Conservation (phyloP, 2,329 filamentous ascomycete species). For the Aspergillus chevalieri region DNA sequence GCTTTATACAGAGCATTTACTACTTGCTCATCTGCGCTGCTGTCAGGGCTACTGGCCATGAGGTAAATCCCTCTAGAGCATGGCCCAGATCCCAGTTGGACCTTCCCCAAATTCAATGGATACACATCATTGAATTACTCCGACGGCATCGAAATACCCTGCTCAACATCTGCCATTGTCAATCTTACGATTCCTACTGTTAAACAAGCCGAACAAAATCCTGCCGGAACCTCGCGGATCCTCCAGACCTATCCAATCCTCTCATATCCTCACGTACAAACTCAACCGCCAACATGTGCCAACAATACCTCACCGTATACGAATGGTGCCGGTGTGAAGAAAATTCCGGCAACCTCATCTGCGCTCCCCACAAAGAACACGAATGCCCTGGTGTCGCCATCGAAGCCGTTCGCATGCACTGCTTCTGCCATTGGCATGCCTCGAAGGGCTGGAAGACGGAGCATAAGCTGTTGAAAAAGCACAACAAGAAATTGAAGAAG, state of each 20-base stretch:
- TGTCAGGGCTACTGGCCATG: too few relatives aligned
- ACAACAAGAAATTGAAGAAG: constrained; percentile 13
- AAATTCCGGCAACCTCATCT: constrained; percentile 26
- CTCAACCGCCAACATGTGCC: constrained; percentile 24
- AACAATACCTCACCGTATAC: constrained; percentile 32
- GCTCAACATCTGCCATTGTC: too few relatives aligned
- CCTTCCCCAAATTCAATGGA: too few relatives aligned
- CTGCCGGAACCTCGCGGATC: not conserved
- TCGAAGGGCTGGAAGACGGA: constrained; percentile 26
- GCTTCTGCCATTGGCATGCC: constrained; percentile 33
- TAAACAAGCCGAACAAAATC: not conserved
- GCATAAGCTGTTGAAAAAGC: constrained; percentile 23
- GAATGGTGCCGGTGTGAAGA: constrained; percentile 36
- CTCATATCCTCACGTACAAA: not conserved
- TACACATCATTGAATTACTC: too few relatives aligned
- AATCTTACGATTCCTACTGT: not conserved
- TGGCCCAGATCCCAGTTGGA: too few relatives aligned
- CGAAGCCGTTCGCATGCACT: constrained; percentile 35
- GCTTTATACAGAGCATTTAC: too few relatives aligned
- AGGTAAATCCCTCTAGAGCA: too few relatives aligned
- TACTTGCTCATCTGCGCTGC: too few relatives aligned
- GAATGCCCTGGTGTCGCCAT: constrained; percentile 25
- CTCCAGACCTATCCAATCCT: not conserved
- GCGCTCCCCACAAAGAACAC: constrained; percentile 20
- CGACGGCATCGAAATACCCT: too few relatives aligned